Conservation (phyloP, 2,329 filamentous ascomycete species). For the Helminthosporium solani region DNA sequence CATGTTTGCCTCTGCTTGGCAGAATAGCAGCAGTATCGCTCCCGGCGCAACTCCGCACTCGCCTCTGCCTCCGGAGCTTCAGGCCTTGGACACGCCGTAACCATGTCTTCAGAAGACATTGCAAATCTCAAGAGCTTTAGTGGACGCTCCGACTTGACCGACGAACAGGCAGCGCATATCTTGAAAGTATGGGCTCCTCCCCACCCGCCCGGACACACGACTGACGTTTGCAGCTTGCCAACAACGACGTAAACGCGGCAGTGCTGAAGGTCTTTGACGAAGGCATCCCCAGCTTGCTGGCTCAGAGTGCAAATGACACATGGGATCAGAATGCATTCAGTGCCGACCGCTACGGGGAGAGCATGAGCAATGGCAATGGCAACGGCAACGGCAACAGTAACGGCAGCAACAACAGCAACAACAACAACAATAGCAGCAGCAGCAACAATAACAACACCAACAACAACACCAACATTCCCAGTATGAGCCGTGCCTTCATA, state of each 20-base stretch:
- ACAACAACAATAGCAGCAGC: no score
- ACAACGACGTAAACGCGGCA: conserved; percentile 25
- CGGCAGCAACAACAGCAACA: no score
- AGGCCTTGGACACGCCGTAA: conserved; percentile 2
- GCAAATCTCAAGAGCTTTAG: conserved; percentile 12
- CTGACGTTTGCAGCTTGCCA: conserved; percentile 20
- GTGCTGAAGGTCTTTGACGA: conserved; percentile 25
- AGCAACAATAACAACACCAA: no score
- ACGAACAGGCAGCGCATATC: background rate
- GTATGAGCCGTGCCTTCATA: conserved; percentile 20
- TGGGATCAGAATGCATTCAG: conserved; percentile 36
- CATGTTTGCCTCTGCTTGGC: background rate
- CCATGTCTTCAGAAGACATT: conserved; percentile 3
- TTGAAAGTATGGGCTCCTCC: background rate
- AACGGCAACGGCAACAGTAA: no score
- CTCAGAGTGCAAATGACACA: conserved; percentile 19
- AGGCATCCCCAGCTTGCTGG: conserved; percentile 10
- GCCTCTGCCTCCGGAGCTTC: background rate
- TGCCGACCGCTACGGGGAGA: conserved; percentile 34
- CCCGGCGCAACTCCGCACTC: conserved; percentile 7
- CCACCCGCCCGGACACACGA: conserved; percentile 2
- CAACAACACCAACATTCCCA: conserved; percentile 24
- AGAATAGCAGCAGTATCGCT: background rate
- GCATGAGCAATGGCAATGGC: no score
- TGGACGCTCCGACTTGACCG: conserved; percentile 1